These are phyloP conservation scores for Mucor ambiguus DNA, from an alignment of 371 early-diverging fungal species.

Conservation along the genomic window DNA sequence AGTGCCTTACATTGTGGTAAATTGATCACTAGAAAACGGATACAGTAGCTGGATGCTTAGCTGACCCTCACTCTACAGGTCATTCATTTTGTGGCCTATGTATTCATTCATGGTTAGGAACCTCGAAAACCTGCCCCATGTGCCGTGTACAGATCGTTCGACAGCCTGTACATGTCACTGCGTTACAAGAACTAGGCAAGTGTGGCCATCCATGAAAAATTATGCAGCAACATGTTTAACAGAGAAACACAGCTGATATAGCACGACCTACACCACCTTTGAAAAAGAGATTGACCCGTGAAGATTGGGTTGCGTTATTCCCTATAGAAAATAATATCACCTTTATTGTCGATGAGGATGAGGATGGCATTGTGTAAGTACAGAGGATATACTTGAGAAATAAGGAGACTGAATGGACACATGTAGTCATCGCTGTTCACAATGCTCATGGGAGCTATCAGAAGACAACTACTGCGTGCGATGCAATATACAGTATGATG, in stretches of 20 bases:
- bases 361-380: slow-evolving; percentile 21
- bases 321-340: slow-evolving; percentile 9
- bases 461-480: slow-evolving; percentile 10
- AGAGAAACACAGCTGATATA: background rate
- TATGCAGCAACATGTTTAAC: background rate
- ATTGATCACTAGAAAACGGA: background rate
- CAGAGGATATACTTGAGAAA: background rate
- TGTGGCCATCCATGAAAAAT: background rate
- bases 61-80: background rate
- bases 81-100: slow-evolving; percentile 18
- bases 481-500: slow-evolving; percentile 9
- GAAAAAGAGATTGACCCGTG: background rate
- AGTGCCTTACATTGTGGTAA: slow-evolving; percentile 1
- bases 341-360: slow-evolving; percentile 13
- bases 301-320: slow-evolving; percentile 10
- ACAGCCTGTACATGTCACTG: slow-evolving; percentile 9
- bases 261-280: background rate
- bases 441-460: slow-evolving; percentile 21
- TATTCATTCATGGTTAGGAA: slow-evolving; percentile 8
- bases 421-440: slow-evolving; percentile 17
- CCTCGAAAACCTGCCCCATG: slow-evolving; percentile 13
- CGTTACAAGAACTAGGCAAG: slow-evolving; percentile 16
- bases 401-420: background rate
- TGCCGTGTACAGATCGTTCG: slow-evolving; percentile 10
- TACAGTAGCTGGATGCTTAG: background rate